These are phyloP conservation scores for Botryosphaeria dothidea DNA, from an alignment of 2,329 filamentous ascomycete genomes.

Conservation along the genomic window DNA sequence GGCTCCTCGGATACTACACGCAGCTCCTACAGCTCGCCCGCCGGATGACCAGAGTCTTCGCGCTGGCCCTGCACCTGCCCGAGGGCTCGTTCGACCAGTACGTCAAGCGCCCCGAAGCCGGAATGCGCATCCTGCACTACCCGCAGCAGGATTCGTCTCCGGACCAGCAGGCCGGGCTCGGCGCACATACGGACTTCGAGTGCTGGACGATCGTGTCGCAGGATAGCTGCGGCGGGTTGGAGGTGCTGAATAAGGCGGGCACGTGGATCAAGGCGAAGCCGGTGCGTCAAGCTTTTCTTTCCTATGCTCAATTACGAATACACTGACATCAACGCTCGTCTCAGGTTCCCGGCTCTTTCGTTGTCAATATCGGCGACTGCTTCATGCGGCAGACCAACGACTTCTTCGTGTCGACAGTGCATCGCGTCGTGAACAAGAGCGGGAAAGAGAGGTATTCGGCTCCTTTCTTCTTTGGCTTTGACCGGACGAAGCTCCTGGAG, in stretches of 20 bases:
- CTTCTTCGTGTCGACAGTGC: conserved; percentile 42
- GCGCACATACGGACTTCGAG: conserved; percentile 46
- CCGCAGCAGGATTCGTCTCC: conserved; percentile 35
- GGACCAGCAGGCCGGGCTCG: conserved; percentile 39
- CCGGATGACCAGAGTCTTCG: conserved; percentile 37
- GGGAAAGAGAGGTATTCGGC: conserved; percentile 42
- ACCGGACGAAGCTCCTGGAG: conserved; percentile 29
- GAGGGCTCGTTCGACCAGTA: conserved; percentile 41
- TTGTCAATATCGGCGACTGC: conserved; percentile 46
- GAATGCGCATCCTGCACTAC: conserved; percentile 44
- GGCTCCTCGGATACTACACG: conserved; percentile 38
- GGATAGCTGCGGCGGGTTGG: conserved; percentile 25
- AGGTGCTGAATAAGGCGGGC: conserved; percentile 46
- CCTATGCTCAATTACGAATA: too few species aligned
- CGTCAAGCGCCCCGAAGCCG: conserved; percentile 44
- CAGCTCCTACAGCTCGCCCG: conserved; percentile 40
- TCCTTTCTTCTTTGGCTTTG: conserved; percentile 44
- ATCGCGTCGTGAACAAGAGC: conserved; percentile 42
- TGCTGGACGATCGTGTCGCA: conserved; percentile 45
- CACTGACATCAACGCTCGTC: too few species aligned
- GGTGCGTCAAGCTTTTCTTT: conserved; percentile 15
- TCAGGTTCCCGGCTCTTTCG: conserved; percentile 33
- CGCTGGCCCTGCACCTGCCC: conserved; percentile 42
- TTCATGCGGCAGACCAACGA: conserved; percentile 44
- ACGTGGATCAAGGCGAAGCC: conserved; percentile 42